Base-by-base conservation (phyloP, 2,329 filamentous ascomycete species). In the Massarina eburnea region DNA sequence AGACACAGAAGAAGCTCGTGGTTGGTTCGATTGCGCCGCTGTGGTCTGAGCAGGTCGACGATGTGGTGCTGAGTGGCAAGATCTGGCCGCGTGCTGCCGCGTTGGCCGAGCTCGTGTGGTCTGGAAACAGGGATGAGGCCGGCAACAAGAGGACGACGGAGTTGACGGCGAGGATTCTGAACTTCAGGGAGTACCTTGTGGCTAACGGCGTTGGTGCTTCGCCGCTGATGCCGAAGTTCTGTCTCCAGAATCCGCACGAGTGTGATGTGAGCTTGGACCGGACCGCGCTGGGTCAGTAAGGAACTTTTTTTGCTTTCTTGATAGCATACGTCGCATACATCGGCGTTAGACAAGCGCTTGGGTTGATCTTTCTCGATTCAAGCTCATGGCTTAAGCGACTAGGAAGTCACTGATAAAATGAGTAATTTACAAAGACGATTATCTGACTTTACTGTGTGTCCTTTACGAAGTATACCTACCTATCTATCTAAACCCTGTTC, bases 131-230 rank as follows among this genome's bases (percentile, higher is more conserved):
- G 34, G 75, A 81, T 50, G 56, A 56, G 14, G 62, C 71, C 3
- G 79, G 78, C 37, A 65, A 71, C 24, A 81, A 80, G 68, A 67
- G 77, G 12, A 80, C 77, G 0, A 80, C 76, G 2, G 57, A 72
- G 49, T 61, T 82, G 52, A 81, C 80, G 8, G 77, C 80, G 66
- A 71, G 80, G 4, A 76, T 83, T 40, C 57, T 82, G 9, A 83
- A 83, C 61, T 82, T 82, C 68, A 72, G 80, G 30, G 80, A 83
- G 67, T 82, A 81, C 50, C 68, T 83, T 6, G 73, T 82, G 40
- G 78, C 78, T 1, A 79, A 76, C 52, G 78, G 78, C 2, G 69
- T 82, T 1, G 63, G 67, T 51, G 80, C 80, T 9, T 61, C 73
- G 17, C 73, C 76, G 2, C 52, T 82, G 43, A 74, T 80, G 62